Conservation (phyloP, 164 flowering plant species). For the Kalanchoe fedtschenkoi region DNA sequence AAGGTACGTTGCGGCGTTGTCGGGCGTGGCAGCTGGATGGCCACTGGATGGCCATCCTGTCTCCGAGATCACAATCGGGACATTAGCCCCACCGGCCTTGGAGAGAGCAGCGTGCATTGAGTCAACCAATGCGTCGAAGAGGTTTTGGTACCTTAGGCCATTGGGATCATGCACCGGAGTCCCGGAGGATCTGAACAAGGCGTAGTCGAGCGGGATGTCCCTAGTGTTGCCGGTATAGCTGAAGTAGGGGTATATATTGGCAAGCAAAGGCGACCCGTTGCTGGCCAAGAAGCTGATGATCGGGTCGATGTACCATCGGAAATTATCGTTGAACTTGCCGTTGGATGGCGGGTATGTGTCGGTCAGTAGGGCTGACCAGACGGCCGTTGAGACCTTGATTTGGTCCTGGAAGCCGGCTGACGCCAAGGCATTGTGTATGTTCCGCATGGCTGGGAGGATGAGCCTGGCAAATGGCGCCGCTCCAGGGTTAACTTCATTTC, state of each 20-base stretch:
- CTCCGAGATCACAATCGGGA: slow-evolving; percentile 22
- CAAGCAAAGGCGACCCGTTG: slow-evolving; percentile 15
- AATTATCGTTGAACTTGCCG: slow-evolving; percentile 10
- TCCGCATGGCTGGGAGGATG: slow-evolving; percentile 23
- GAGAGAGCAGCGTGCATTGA: slow-evolving; percentile 20
- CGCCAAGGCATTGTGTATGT: slow-evolving; percentile 14
- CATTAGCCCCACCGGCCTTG: slow-evolving; percentile 9
- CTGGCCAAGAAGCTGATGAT: slow-evolving; percentile 9
- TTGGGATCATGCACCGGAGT: slow-evolving; percentile 8
- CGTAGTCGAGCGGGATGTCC: slow-evolving; percentile 13
- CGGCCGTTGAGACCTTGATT: slow-evolving; percentile 20
- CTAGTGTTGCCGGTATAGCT: slow-evolving; percentile 12
- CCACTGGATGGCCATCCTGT: slow-evolving; percentile 26
- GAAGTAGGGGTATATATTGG: slow-evolving; percentile 23
- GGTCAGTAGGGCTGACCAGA: slow-evolving; percentile 4
- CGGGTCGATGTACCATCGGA: slow-evolving; percentile 1
- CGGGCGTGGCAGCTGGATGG: slow-evolving; percentile 5
- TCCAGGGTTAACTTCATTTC: slow-evolving; percentile 21
- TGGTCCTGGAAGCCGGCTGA: slow-evolving; percentile 7
- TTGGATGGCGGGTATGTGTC: slow-evolving; percentile 23
- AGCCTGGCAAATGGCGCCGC: background rate
- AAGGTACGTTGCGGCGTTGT: slow-evolving; percentile 15
- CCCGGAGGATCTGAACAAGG: slow-evolving; percentile 9
- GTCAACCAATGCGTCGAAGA: slow-evolving; percentile 25
- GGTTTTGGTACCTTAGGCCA: slow-evolving; percentile 8